phyloP scores from a whole-genome alignment of 2,329 filamentous ascomycete species.

The Nothophoma quercina region DNA sequence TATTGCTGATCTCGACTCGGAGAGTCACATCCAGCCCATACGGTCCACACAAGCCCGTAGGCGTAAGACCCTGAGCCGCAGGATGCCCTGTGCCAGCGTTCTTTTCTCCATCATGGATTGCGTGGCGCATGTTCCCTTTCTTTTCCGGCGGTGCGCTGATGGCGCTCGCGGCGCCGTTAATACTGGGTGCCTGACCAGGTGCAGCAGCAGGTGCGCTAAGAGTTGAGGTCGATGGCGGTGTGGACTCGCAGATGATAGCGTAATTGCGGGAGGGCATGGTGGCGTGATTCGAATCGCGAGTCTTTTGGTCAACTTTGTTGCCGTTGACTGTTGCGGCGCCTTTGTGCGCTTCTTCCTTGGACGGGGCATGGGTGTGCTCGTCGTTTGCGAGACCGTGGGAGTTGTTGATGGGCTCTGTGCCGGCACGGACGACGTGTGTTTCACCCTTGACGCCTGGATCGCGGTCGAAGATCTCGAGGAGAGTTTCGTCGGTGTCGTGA shows the following conservation, averaged over 20 bases:
- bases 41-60: constrained; percentile 53
- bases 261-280: constrained; percentile 80
- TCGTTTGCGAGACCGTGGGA: constrained; percentile 30
- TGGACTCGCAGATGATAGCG: constrained; percentile 66
- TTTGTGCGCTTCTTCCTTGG: constrained; percentile 19
- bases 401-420: constrained; percentile 25
- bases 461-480: constrained; percentile 68
- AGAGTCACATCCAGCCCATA: constrained; percentile 58
- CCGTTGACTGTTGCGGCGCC: constrained; percentile 32
- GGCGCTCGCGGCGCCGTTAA: constrained; percentile 41
- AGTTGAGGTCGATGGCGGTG: constrained; percentile 32
- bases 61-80: constrained; percentile 63
- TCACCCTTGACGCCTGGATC: constrained; percentile 56
- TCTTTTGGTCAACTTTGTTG: constrained; percentile 59
- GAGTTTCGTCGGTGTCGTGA: constrained; percentile 68
- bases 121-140: constrained; percentile 69
- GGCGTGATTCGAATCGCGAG: constrained; percentile 76
- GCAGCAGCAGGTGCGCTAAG: constrained; percentile 27
- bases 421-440: constrained; percentile 28
- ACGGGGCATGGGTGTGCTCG: constrained; percentile 12
- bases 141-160: constrained; percentile 33
- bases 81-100: constrained; percentile 79
- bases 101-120: constrained; percentile 79
- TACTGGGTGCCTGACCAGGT: constrained; percentile 32
- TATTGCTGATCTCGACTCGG: constrained; percentile 57